Conservation (phyloP, 163 green algal species). For the Scenedesmus sp. region DNA sequence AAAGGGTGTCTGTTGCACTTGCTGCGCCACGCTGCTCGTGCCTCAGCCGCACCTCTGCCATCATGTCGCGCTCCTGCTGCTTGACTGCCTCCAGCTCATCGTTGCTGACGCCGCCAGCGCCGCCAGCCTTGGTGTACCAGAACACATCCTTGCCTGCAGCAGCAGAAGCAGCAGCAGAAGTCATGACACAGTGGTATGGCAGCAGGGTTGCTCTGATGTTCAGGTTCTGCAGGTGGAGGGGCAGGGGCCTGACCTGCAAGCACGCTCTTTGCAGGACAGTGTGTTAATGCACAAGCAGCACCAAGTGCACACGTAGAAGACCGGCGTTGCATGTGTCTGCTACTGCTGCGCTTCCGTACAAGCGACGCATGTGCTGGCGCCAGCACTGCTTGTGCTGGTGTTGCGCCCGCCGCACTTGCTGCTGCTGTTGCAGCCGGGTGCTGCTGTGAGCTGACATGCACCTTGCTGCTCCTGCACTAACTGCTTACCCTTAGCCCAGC, state of each 20-base stretch:
- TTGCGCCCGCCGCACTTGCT: neutral
- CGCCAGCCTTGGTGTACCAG: slow-evolving; percentile 43
- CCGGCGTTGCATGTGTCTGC: too few species aligned
- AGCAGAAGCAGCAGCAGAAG: neutral
- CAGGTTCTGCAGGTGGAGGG: neutral
- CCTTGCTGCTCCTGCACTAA: neutral
- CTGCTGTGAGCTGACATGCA: neutral
- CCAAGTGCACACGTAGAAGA: too few species aligned
- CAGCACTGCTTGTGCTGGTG: neutral
- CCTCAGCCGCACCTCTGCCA: slow-evolving; percentile 34
- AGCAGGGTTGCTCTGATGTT: neutral
- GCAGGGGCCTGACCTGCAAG: neutral
- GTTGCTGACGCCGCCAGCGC: neutral
- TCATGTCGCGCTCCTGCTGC: slow-evolving; percentile 39
- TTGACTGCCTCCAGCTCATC: slow-evolving; percentile 51
- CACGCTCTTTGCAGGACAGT: neutral
- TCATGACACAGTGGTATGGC: neutral
- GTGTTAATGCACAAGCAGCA: too few species aligned
- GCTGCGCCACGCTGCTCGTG: neutral
- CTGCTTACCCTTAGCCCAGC: slow-evolving; percentile 42
- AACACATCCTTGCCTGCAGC: slow-evolving; percentile 52
- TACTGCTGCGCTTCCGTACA: neutral
- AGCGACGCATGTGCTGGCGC: too few species aligned
- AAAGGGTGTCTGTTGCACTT: neutral
- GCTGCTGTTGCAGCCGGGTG: neutral